Evolutionary conservation across 345 rosid genomes (phyloP), one percentile per base, ranked within the genome.

Genomic region (Microcos paniculata): DNA sequence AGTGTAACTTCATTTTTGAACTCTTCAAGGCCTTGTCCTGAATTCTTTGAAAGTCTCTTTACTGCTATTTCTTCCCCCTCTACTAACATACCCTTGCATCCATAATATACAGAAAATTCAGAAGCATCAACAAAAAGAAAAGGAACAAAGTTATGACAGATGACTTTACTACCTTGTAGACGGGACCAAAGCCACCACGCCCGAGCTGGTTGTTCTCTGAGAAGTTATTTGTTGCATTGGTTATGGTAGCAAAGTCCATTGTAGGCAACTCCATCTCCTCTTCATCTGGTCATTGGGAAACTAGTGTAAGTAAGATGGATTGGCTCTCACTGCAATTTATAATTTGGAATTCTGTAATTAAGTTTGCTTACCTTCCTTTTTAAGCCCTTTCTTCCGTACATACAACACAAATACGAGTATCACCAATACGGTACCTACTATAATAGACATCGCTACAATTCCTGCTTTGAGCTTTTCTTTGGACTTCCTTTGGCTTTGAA

Each of bases 181-280:
- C 87, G 0, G 83, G 84, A 12, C 90, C 90, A 70, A 76, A 83
- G 14, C 87, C 87, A 11, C 90, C 90, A 49, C 85, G 79, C 28
- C 83, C 81, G 14, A 87, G 77, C 76, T 78, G 83, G 13, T 83
- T 80, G 63, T 53, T 18, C 1, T 18, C 0, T 8, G 86, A 85
- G 62, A 87, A 87, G 67, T 79, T 53, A 10, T 70, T 38, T 7
- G 82, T 77, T 59, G 87, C 90, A 9, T 66, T 59, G 6, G 55
- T 55, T 18, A 78, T 31, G 23, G 76, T 62, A 73, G 72, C 52
- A 3, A 79, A 42, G 1, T 70, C 78, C 31, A 79, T 31, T 0
- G 62, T 8, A 4, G 71, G 66, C 18, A 79, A 23, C 43, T 79
- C 79, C 67, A 75, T 1, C 40, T 74, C 59, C 26, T 59, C 18